Conservation (phyloP, 257 asterid genomes). For the Gardenia jasminoides region DNA sequence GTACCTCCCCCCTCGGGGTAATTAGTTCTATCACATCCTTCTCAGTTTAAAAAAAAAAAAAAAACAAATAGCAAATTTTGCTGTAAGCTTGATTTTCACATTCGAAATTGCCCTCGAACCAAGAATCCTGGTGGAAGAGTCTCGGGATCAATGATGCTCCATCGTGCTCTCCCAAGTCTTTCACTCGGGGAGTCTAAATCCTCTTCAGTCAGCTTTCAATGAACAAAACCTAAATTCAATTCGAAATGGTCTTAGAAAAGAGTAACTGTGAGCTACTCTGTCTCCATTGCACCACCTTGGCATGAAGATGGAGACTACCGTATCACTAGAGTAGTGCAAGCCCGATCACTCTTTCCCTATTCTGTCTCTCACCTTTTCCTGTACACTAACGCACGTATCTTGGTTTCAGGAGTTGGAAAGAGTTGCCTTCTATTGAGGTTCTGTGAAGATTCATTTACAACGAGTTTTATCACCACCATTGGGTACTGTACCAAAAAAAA, state of each 20-base stretch:
- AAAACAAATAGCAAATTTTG: too few species aligned
- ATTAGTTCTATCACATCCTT: background rate
- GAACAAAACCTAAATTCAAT: background rate
- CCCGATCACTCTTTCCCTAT: background rate
- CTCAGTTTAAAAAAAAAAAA: too few species aligned
- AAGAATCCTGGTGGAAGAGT: background rate
- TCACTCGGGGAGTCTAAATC: background rate
- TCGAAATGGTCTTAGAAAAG: background rate
- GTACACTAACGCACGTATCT: background rate
- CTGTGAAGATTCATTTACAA: slow-evolving; percentile 25
- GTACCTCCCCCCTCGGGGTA: too few species aligned
- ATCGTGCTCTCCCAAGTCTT: background rate
- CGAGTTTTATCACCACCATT: slow-evolving; percentile 26
- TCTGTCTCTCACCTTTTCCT: background rate
- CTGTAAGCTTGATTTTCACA: background rate
- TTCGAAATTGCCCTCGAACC: background rate
- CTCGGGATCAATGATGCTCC: background rate
- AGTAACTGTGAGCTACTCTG: background rate
- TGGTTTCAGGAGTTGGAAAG: slow-evolving; percentile 26
- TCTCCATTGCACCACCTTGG: background rate
- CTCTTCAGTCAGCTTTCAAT: background rate
- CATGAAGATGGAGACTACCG: background rate
- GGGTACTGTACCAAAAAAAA: slow-evolving; percentile 2
- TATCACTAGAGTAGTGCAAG: background rate
- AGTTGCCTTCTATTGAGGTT: slow-evolving; percentile 26